These are phyloP conservation scores for Cytospora schulzeri DNA, from an alignment of 2,329 filamentous ascomycete species.

Conservation along the genomic window DNA sequence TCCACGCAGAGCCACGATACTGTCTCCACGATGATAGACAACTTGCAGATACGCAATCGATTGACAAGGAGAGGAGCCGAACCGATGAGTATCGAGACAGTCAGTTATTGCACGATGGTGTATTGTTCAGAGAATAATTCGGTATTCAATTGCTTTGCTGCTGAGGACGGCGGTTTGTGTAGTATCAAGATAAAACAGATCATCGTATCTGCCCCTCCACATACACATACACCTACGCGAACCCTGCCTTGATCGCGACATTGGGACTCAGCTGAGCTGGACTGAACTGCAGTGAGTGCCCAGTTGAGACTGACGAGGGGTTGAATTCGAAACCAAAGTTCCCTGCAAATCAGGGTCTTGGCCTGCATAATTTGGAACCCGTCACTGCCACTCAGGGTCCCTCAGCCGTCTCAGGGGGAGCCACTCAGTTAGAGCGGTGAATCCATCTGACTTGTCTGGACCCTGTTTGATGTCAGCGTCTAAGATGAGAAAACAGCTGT, in stretches of 20 bases:
- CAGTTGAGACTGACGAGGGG: conserved; percentile 11
- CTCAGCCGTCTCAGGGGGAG: background rate
- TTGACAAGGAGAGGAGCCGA: conserved; percentile 5
- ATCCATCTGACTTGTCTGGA: conserved; percentile 10
- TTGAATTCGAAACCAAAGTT: conserved; percentile 23
- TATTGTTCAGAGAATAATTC: background rate
- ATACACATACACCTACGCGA: background rate
- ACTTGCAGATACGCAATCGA: conserved; percentile 17
- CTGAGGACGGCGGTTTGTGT: background rate
- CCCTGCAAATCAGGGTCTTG: conserved; percentile 25
- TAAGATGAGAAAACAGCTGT: conserved; percentile 6
- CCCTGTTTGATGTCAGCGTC: background rate
- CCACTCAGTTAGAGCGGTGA: conserved; percentile 25
- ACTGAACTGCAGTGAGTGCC: background rate
- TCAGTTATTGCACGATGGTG: background rate
- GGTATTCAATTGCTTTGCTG: background rate
- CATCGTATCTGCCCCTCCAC: conserved; percentile 5
- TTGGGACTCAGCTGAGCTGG: background rate
- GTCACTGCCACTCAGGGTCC: conserved; percentile 22
- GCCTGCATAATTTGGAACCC: conserved; percentile 25
- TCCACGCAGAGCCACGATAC: conserved; percentile 26
- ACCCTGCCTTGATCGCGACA: background rate
- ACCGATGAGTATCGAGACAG: background rate
- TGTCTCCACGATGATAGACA: conserved; percentile 22
- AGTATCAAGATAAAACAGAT: background rate